A percentile compares a stretch with the other conserved stretches of the same genome.
Evolutionary conservation across 2,329 filamentous ascomycete genomes (phyloP).

Genomic region (Paecilomyces dactylethromorphus): DNA sequence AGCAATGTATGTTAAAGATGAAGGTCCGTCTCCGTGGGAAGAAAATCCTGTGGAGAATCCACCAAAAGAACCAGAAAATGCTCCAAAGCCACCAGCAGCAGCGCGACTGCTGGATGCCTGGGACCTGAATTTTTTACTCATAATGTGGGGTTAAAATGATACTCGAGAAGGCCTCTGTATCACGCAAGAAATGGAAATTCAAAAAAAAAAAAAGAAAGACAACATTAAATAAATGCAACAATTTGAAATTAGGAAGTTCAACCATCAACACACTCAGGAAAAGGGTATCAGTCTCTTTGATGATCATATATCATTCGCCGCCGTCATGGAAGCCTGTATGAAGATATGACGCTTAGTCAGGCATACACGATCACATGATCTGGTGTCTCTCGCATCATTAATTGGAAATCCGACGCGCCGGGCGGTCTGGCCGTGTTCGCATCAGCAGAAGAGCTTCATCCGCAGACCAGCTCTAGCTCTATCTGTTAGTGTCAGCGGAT

Average conservation of each 20-base stretch:
- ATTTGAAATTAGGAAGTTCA: constrained; percentile 3
- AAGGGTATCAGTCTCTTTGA: not conserved
- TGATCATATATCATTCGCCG: constrained; percentile 5
- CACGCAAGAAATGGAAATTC: constrained; percentile 17
- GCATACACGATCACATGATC: constrained; percentile 21
- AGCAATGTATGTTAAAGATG: constrained; percentile 75
- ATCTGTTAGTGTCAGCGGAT: not conserved
- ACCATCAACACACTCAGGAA: not conserved
- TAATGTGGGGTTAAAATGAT: constrained; percentile 29
- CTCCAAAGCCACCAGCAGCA: constrained; percentile 42
- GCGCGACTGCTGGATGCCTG: constrained; percentile 59
- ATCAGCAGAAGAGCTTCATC: not conserved
- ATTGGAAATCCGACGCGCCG: constrained; percentile 19
- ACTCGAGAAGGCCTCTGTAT: not conserved
- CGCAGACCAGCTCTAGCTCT: not conserved
- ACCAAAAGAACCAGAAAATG: constrained; percentile 36
- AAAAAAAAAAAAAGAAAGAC: constrained; percentile 7
- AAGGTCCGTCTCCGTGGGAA: constrained; percentile 42
- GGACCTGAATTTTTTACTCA: constrained; percentile 59
- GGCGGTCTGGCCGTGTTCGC: constrained; percentile 11
- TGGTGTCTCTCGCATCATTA: constrained; percentile 25
- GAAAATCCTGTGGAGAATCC: constrained; percentile 29
- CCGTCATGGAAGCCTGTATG: constrained; percentile 9
- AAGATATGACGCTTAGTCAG: constrained; percentile 5
- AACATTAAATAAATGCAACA: constrained; percentile 8